Evolutionary conservation across 2,329 filamentous ascomycete genomes (phyloP), one percentile per base, ranked within the genome.

Genomic region (Lanzia echinophila): DNA sequence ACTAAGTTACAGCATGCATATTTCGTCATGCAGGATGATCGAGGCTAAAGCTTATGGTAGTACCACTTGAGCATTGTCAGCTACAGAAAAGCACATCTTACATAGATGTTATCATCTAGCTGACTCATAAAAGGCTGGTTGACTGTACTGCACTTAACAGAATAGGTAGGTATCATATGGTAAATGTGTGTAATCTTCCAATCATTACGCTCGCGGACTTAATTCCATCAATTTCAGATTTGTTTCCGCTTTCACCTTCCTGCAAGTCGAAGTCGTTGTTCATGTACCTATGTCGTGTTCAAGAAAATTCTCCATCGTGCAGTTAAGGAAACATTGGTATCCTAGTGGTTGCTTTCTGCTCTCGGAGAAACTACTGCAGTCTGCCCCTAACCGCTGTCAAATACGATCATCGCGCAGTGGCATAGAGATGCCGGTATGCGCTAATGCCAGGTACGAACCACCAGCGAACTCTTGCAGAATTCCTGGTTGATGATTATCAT

Each of bases 361-460:
- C 17, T 7, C 32, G 28, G 50, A 52, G 13, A 33, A 47, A 28
- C 33, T 47, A 47, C 42, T 39, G 42, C 42, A 53, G 39, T 34
- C 24, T 28, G 50, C 34, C 36, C 50, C 43, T 49, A 49, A 41
- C 38, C 50, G 49, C 54, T 53, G 50, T 53, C 44, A 53, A 48
- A 39, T 38, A 47, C 53, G 53, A 55, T 55, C 53, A 52, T 55
- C 48, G 48, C 48, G 48, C 48, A 42, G 34, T 33, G 19, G 31
- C 43, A 55, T 28, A 8, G 33, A 39, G 50, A 52, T 46, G 41
- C 50, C 42, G 47, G n/a, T 43, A n/a, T 24, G 43, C 54, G 49
- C 54, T 60, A 60, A 57, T 59, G 58, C 38, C 58, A 60, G 58
- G 58, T 60, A 60, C 58, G 54, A 58, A 55, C 47, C 47, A 53